phyloP scores from a whole-genome alignment of 106 monocot species.

The Dioscorea zingiberensis region DNA sequence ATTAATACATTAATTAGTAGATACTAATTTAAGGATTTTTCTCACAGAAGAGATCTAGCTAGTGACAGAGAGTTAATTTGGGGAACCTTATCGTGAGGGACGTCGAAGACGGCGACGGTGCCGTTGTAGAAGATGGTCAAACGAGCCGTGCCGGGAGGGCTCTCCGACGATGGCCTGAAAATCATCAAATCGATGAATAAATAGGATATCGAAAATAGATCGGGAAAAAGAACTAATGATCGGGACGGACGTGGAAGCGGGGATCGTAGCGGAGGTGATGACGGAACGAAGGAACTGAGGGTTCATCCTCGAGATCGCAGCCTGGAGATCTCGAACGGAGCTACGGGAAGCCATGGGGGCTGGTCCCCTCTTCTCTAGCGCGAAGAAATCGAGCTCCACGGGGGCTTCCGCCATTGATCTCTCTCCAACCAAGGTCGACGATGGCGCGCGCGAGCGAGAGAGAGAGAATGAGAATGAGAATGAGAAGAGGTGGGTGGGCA shows the following conservation, averaged over 20 bases:
- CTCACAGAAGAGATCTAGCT: background rate
- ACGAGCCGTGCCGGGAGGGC: background rate
- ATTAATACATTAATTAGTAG: too few species aligned
- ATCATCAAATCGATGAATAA: background rate
- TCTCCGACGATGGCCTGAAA: background rate
- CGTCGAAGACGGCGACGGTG: conserved; percentile 17
- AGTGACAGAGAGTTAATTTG: background rate
- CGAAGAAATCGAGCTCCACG: conserved; percentile 25
- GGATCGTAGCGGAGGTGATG: background rate
- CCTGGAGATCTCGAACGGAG: too few species aligned
- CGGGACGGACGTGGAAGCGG: background rate
- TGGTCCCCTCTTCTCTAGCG: background rate
- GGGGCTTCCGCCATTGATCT: conserved; percentile 11
- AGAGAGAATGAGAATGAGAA: background rate
- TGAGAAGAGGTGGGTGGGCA: background rate
- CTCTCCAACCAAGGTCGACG: background rate
- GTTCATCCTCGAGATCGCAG: background rate
- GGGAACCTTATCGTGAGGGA: conserved; percentile 18
- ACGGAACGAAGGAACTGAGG: background rate
- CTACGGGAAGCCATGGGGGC: background rate
- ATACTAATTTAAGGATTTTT: too few species aligned
- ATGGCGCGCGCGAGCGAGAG: background rate
- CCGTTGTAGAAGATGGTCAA: conserved; percentile 36
- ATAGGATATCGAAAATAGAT: background rate
- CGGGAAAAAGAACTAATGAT: background rate